Evolutionary conservation across 2,329 filamentous ascomycete genomes (phyloP).

Genomic region (Amauroascus niger): DNA sequence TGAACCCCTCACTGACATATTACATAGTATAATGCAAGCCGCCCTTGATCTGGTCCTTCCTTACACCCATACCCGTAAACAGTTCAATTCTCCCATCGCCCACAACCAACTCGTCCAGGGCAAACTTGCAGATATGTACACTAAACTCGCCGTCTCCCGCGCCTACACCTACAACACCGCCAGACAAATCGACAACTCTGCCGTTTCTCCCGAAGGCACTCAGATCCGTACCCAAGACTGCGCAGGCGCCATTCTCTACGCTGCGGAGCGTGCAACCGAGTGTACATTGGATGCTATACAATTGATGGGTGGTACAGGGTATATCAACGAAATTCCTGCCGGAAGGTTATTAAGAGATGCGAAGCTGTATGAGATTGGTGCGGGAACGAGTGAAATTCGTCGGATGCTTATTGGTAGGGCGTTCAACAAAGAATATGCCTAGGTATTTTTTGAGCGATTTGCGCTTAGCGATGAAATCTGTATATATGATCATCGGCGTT

Average conservation of each 20-base stretch:
- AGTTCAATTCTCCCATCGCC: constrained; percentile 78
- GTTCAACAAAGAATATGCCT: constrained; percentile 69
- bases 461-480: background rate
- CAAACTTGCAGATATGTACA: constrained; percentile 95
- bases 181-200: constrained; percentile 64
- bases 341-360: constrained; percentile 71
- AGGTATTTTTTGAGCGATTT: background rate
- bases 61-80: constrained; percentile 78
- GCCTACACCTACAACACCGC: constrained; percentile 84
- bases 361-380: constrained; percentile 90
- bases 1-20: background rate
- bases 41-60: constrained; percentile 76
- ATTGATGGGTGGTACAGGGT: constrained; percentile 87
- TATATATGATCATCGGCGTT: background rate
- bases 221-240: constrained; percentile 79
- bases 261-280: constrained; percentile 80
- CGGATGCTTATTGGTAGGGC: constrained; percentile 88
- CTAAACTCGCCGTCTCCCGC: constrained; percentile 72
- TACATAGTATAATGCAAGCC: constrained; percentile 72
- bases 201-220: constrained; percentile 24
- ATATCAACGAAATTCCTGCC: constrained; percentile 88
- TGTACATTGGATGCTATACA: constrained; percentile 54
- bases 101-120: constrained; percentile 91
- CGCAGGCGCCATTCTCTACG: constrained; percentile 86
- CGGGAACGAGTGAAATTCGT: constrained; percentile 87